Conservation (phyloP, 2,329 filamentous ascomycete genomes). For the Balansia obtecta region DNA sequence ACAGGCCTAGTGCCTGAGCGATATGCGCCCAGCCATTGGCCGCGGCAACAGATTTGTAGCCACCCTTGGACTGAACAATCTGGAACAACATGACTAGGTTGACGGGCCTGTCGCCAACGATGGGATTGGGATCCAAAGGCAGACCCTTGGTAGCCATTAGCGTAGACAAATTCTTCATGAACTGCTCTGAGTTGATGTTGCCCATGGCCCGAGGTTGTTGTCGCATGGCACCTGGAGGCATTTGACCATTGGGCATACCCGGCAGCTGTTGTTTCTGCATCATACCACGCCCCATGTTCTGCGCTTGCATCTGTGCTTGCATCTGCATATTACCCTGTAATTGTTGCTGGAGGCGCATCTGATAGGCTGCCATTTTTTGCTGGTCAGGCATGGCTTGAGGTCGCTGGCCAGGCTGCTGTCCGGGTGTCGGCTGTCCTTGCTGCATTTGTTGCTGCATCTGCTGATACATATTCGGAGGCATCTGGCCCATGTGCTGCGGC, state of each 20-base stretch:
- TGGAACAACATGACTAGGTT: constrained; percentile 69
- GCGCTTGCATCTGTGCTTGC: constrained; percentile 38
- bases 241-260: constrained; percentile 42
- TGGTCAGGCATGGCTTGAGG: constrained; percentile 41
- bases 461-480: constrained; percentile 29
- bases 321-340: constrained; percentile 44
- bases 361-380: constrained; percentile 64
- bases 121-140: constrained; percentile 62
- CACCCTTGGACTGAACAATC: constrained; percentile 60
- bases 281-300: constrained; percentile 33
- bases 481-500: constrained; percentile 34
- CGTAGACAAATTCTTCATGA: constrained; percentile 62
- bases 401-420: constrained; percentile 42
- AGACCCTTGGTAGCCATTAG: constrained; percentile 67
- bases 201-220: constrained; percentile 33
- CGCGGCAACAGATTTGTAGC: constrained; percentile 60
- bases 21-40: constrained; percentile 64
- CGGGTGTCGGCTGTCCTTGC: constrained; percentile 45
- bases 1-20: constrained; percentile 51
- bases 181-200: constrained; percentile 49
- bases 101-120: constrained; percentile 60
- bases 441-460: constrained; percentile 31
- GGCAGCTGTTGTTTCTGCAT: constrained; percentile 40
- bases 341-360: constrained; percentile 73
- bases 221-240: constrained; percentile 35